A percentile compares a stretch with the other conserved stretches of the same genome.
Conservation (phyloP, 495 filamentous ascomycete species). For the Polyplosphaeria fusca region DNA sequence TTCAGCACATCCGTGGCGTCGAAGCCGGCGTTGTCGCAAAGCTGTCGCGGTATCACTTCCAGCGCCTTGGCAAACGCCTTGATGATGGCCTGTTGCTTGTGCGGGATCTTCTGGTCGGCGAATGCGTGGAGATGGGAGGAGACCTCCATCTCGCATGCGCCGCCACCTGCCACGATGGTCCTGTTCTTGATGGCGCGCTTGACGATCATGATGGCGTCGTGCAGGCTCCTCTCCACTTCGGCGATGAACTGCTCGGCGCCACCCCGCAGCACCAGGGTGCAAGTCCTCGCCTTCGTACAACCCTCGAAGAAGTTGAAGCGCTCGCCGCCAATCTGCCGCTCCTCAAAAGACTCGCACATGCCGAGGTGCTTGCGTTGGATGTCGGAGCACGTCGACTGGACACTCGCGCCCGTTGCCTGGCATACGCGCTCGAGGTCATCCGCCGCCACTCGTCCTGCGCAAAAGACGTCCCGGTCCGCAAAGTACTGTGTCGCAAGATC, state of each 20-base stretch:
- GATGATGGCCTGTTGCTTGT: conserved; percentile 96
- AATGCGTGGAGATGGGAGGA: conserved; percentile 87
- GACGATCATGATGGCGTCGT: conserved; percentile 99
- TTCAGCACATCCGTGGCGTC: conserved; percentile 98
- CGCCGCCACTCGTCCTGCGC: conserved; percentile 85
- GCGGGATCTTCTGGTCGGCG: conserved; percentile 84
- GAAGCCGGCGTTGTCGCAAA: conserved; percentile 98
- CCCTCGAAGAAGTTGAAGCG: conserved; percentile 98
- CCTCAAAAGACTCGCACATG: conserved; percentile 86
- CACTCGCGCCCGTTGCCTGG: conserved; percentile 85
- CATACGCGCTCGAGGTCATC: conserved; percentile 96
- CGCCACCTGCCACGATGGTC: conserved; percentile 91
- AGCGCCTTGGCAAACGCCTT: conserved; percentile 97
- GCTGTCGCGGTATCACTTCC: conserved; percentile 91
- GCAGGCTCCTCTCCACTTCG: conserved; percentile 92
- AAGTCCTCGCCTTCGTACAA: conserved; percentile 92
- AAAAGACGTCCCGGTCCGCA: conserved; percentile 97
- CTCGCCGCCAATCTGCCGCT: conserved; percentile 94
- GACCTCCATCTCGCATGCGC: conserved; percentile 94
- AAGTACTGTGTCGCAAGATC: conserved; percentile 96
- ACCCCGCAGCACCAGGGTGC: conserved; percentile 90
- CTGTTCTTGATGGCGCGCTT: conserved; percentile 93
- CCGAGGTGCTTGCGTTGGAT: conserved; percentile 87
- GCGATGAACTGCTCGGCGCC: conserved; percentile 99
- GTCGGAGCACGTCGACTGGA: conserved; percentile 96